These are phyloP conservation scores for Scheffersomyces spartinae DNA, from an alignment of 805 yeast species.

Conservation along the genomic window DNA sequence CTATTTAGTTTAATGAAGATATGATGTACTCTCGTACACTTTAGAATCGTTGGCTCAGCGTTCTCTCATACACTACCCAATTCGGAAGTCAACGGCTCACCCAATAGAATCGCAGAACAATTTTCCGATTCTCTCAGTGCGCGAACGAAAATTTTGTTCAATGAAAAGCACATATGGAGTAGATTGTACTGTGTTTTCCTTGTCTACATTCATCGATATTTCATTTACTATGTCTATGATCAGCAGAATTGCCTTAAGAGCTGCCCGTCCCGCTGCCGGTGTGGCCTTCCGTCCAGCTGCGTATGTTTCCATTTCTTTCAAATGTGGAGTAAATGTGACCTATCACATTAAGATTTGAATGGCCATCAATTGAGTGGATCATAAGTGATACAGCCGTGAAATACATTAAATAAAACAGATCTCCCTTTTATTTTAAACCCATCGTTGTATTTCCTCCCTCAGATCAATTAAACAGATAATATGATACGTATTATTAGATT, in stretches of 20 bases:
- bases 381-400: too few species aligned
- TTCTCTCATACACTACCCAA: constrained; percentile 11
- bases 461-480: too few species aligned
- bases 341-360: too few species aligned
- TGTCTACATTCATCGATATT: constrained; percentile 6
- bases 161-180: constrained; percentile 6
- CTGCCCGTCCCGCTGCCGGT: constrained; percentile 27
- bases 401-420: too few species aligned
- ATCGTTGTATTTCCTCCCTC: too few species aligned
- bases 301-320: constrained; percentile 20
- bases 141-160: too few species aligned
- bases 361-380: too few species aligned
- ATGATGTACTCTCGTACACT: constrained; percentile 2
- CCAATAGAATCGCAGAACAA: constrained; percentile 17
- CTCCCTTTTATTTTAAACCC: too few species aligned
- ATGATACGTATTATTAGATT: too few species aligned
- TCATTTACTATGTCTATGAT: constrained; percentile 31
- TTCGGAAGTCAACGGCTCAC: constrained; percentile 17
- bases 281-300: constrained; percentile 32
- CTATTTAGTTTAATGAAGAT: neutral
- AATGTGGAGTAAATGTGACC: too few species aligned
- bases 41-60: too few species aligned
- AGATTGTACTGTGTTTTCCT: constrained; percentile 4
- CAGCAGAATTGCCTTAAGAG: constrained; percentile 33
- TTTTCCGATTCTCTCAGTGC: constrained; percentile 10